Percentiles rank a stretch among this genome's conserved stretches.
phyloP scores from a whole-genome alignment of 495 filamentous ascomycete genomes.

The Penicillium verhagenii region DNA sequence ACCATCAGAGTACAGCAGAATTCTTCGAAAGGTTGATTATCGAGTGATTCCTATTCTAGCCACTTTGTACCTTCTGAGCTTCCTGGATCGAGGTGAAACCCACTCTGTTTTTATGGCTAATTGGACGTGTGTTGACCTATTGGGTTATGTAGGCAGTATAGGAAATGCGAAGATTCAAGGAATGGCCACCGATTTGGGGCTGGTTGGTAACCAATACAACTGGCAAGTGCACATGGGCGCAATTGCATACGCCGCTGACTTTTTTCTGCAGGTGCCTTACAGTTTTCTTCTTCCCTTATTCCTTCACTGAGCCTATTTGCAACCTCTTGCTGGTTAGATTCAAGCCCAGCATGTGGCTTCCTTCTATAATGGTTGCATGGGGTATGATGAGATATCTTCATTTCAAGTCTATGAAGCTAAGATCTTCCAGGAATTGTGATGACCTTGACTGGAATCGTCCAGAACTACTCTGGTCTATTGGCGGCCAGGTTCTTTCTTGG shows the following conservation, averaged over 20 bases:
- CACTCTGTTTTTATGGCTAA: not conserved
- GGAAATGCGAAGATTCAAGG: constrained; percentile 16
- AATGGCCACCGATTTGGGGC: not conserved
- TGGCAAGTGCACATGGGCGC: not conserved
- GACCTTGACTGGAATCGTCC: constrained; percentile 66
- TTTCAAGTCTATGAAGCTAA: not conserved
- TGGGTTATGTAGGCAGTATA: constrained; percentile 4
- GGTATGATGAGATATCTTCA: constrained; percentile 16
- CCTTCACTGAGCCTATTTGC: constrained; percentile 60
- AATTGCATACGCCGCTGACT: not conserved
- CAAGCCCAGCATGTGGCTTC: constrained; percentile 57
- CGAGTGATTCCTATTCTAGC: constrained; percentile 13
- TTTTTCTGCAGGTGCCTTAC: constrained; percentile 35
- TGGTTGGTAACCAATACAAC: constrained; percentile 13
- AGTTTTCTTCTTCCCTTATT: constrained; percentile 64
- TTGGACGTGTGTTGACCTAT: not conserved
- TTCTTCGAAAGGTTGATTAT: constrained; percentile 11
- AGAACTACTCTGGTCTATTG: constrained; percentile 67
- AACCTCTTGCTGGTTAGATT: constrained; percentile 65
- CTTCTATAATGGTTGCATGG: constrained; percentile 52
- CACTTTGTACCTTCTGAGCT: constrained; percentile 7
- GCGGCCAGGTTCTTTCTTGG: constrained; percentile 75
- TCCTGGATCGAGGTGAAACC: constrained; percentile 8
- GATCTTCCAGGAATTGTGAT: constrained; percentile 36
- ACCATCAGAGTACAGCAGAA: not conserved